Evolutionary conservation across 768 basidiomycete genomes (phyloP), one percentile per base, ranked within the genome.

Genomic region (Auricularia heimuer): DNA sequence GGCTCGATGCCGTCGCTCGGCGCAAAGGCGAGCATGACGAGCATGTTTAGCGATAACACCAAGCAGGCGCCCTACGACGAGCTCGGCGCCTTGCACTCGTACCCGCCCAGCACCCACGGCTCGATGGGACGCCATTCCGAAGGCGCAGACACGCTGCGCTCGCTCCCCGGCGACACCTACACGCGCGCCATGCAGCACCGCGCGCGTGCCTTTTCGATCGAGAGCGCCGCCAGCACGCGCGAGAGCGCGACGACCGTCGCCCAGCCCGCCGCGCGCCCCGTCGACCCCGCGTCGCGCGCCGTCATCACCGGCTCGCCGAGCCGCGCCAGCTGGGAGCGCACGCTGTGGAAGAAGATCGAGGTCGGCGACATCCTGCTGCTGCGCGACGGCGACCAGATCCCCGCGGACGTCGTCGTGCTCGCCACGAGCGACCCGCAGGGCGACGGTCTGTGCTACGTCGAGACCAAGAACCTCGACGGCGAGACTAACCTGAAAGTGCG

Each of bases 341-440:
- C 96, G 14, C 78, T 98, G 1, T 98, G 96, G 96, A 98, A 98
- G 81, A 98, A 98, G 80, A 81, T 98, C 54, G 94, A 97, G 72
- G 94, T 98, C 11, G 96, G 96, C n/a, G 96, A 98, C 72, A 76
- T 98, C 24, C 92, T 98, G 36, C 78, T 98, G 7, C 79, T 98
- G 39, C 80, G 89, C 65, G 94, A 98, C 68, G 90, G 98, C 75
- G 96, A 98, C 62, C 96, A 97, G 76, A 89, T 98, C 12, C 96
- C 96, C 0, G 96, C 96, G 7, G 96, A 99, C 71, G 89, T 98
- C 68, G 82, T 95, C 67, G 92, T 99, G 0, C 83, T 98, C 4
- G 86, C 93, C 8, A 95, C 95, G 0, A 94, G 92, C 7, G 93
- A 97, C 75, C 77, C 91, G 2, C 56, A 60, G 24, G 56, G 56